Evolutionary conservation across 2,329 filamentous ascomycete genomes (phyloP).

Genomic region (Trichoderma semiorbis): DNA sequence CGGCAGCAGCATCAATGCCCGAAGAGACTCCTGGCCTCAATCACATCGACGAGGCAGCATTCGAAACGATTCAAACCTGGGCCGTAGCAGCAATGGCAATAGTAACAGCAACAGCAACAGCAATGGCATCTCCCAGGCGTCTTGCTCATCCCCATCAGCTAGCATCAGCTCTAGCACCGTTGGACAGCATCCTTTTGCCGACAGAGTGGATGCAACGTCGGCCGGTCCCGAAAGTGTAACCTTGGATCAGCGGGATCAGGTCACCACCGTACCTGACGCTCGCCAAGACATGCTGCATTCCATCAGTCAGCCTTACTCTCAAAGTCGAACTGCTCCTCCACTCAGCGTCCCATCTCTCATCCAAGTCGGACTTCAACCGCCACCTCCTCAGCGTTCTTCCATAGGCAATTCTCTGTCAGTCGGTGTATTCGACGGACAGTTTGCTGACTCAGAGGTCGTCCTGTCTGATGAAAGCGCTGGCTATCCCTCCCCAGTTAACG

Average conservation of each 20-base stretch:
- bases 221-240: not conserved
- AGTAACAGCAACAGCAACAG: not conserved
- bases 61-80: not conserved
- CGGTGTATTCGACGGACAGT: slow-evolving; percentile 10
- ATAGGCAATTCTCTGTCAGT: slow-evolving; percentile 10
- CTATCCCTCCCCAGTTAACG: slow-evolving; percentile 29
- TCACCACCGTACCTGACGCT: not conserved
- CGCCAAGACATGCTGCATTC: slow-evolving; percentile 2
- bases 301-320: slow-evolving; percentile 6
- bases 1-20: not conserved
- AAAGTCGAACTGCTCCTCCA: slow-evolving; percentile 18
- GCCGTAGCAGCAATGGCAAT: not conserved
- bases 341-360: slow-evolving; percentile 25
- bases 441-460: slow-evolving; percentile 24
- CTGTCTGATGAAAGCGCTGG: slow-evolving; percentile 29
- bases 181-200: not conserved
- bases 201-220: not conserved
- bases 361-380: slow-evolving; percentile 21
- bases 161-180: slow-evolving; percentile 11
- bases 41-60: slow-evolving; percentile 11
- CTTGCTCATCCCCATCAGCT: slow-evolving; percentile 11
- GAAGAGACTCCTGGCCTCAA: slow-evolving; percentile 12
- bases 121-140: not conserved
- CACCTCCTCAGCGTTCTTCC: not conserved
- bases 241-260: not conserved